Percentiles rank a stretch among this genome's conserved stretches.
phyloP scores from a whole-genome alignment of 169 alveolate genomes.

The Eimeria tenella region DNA sequence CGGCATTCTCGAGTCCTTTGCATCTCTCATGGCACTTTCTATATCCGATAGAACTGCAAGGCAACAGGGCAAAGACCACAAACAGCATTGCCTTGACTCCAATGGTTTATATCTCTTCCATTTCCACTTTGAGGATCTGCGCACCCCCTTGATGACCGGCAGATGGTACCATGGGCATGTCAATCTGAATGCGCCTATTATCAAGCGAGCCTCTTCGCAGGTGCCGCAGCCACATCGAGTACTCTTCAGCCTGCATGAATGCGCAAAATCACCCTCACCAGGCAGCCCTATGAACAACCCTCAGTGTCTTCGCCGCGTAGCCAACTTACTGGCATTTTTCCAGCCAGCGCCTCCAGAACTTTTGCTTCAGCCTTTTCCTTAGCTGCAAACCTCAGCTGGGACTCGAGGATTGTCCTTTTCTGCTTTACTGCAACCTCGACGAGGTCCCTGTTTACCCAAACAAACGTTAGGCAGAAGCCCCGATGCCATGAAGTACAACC shows the following conservation, averaged over 20 bases:
- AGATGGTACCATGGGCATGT: slow-evolving; percentile 78
- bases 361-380: slow-evolving; percentile 84
- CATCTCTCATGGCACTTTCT: slow-evolving; percentile 15
- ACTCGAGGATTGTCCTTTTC: slow-evolving; percentile 77
- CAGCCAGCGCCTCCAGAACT: slow-evolving; percentile 85
- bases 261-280: not conserved
- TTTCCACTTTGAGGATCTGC: not conserved
- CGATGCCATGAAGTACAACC: not conserved
- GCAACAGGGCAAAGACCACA: not conserved
- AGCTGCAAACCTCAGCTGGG: slow-evolving; percentile 82
- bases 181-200: slow-evolving; percentile 84
- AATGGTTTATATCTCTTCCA: not conserved
- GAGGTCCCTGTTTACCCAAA: slow-evolving; percentile 70
- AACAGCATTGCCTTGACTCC: too few relatives aligned
- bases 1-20: not conserved
- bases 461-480: not conserved
- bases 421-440: slow-evolving; percentile 80
- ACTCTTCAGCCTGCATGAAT: slow-evolving; percentile 82
- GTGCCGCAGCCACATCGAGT: slow-evolving; percentile 84
- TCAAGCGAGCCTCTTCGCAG: slow-evolving; percentile 86
- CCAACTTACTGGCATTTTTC: slow-evolving; percentile 77
- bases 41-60: slow-evolving; percentile 24
- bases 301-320: not conserved
- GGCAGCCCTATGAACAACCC: not conserved
- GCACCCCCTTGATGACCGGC: not conserved